Base-by-base conservation (phyloP, 2,329 filamentous ascomycete species). In the Venturia effusa region DNA sequence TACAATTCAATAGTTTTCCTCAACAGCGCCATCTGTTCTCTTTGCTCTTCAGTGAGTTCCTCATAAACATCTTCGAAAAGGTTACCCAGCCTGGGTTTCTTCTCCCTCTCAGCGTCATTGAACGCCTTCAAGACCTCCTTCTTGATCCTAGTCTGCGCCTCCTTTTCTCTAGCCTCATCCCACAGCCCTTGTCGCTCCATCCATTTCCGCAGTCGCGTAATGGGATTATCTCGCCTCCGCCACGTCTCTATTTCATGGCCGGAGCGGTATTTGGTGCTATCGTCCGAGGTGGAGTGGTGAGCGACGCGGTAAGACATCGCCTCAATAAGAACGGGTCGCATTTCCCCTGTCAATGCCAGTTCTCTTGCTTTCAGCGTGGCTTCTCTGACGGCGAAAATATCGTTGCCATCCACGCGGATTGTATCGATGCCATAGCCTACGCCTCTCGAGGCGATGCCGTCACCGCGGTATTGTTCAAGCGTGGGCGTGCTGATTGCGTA, bases 241-340 rank as follows among this genome's bases (percentile, higher is more conserved):
- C 92, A 96, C 73, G 96, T 90, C 73, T 96, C 89, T 8, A 99
- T 94, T 72, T 99, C 94, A 0, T 97, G 87, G 32, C 88, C 86
- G 1, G 92, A 92, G 10, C 94, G 88, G 78, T 99, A 99, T 0
- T 94, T 94, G 71, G 97, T 99, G 32, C 89, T 94, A 76, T 99
- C 94, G 72, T 99, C 94, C 0, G 89, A 94, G 0, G 94, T 99
- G 75, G 91, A 96, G 78, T 99, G 94, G 73, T 99, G 92, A 7
- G 90, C 93, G 54, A 97, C 92, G n/a, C 94, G 91, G 77, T 99
- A 99, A 30, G 90, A 93, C 90, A 99, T 96, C 64, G 92, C 92
- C 77, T 99, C 94, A 48, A 99, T 88, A 8, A 99, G 79, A 0
- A 99, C 84, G 0, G 91, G 92, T 67, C 84, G 85, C 4, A 90